Percentiles rank a stretch among this genome's conserved stretches.
Evolutionary conservation across 2,329 filamentous ascomycete genomes (phyloP).

Genomic region (Magnaporthales sp.): DNA sequence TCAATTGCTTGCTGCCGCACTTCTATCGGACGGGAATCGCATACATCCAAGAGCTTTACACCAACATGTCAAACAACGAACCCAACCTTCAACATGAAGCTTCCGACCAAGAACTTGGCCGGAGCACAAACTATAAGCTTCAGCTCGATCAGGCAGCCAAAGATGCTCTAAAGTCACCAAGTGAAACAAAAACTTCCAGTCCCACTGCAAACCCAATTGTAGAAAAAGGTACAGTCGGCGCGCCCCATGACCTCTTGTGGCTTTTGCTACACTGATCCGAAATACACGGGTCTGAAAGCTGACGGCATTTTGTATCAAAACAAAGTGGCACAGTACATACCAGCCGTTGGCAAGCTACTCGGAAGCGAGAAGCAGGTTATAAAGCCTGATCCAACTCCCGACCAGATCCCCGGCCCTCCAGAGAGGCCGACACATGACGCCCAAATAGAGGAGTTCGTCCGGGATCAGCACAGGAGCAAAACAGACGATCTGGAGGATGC

Average conservation of each 20-base stretch:
- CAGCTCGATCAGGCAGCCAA: slow-evolving; percentile 33
- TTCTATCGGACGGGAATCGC: background rate
- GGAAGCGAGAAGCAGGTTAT: slow-evolving; percentile 21
- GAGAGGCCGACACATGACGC: slow-evolving; percentile 34
- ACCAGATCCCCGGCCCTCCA: slow-evolving; percentile 25
- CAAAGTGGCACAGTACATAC: slow-evolving; percentile 28
- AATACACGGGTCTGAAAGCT: background rate
- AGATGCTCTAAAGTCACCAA: slow-evolving; percentile 16
- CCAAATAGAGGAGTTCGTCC: slow-evolving; percentile 43
- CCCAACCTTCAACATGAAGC: background rate
- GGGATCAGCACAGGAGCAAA: slow-evolving; percentile 42
- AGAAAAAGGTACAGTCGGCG: slow-evolving; percentile 30
- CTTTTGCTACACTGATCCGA: too few species aligned
- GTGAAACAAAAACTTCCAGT: slow-evolving; percentile 12
- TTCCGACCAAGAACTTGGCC: background rate
- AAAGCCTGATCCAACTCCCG: slow-evolving; percentile 7
- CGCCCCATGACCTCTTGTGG: background rate
- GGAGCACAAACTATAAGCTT: slow-evolving; percentile 26
- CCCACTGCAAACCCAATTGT: slow-evolving; percentile 23
- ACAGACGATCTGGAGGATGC: slow-evolving; percentile 8
- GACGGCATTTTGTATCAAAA: background rate
- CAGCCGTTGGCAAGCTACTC: slow-evolving; percentile 31
- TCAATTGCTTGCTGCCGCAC: background rate
- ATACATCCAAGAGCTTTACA: background rate
- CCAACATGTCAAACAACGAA: background rate